These are phyloP conservation scores for Dictyophora rubrovolvata DNA, from an alignment of 768 basidiomycete species.

Conservation along the genomic window DNA sequence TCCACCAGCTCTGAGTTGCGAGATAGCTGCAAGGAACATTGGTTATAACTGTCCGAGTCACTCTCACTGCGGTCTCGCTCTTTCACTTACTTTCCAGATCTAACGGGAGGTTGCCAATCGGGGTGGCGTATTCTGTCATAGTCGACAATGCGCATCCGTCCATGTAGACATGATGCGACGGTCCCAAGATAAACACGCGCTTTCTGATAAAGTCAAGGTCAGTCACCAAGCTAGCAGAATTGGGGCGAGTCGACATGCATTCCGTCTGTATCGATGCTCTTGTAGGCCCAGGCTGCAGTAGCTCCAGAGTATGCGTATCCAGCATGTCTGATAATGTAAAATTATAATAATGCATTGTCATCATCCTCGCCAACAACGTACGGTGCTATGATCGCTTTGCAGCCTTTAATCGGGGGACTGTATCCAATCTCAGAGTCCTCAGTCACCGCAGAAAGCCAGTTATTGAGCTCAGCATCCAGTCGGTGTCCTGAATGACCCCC, in stretches of 20 bases:
- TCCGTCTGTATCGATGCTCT: slow-evolving; percentile 65
- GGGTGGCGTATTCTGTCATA: slow-evolving; percentile 75
- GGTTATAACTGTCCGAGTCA: no score
- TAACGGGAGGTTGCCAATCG: slow-evolving; percentile 71
- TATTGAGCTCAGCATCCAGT: slow-evolving; percentile 50
- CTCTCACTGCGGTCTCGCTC: no score
- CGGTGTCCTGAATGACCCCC: slow-evolving; percentile 31
- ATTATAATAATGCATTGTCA: not conserved
- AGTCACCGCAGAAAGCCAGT: slow-evolving; percentile 54
- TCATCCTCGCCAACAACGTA: slow-evolving; percentile 30
- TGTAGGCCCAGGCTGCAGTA: slow-evolving; percentile 95
- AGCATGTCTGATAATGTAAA: slow-evolving; percentile 58
- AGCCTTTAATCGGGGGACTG: slow-evolving; percentile 55
- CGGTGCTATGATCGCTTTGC: slow-evolving; percentile 93
- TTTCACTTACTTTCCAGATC: slow-evolving; percentile 70
- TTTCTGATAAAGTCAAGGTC: slow-evolving; percentile 39
- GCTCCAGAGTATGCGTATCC: slow-evolving; percentile 93
- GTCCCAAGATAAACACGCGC: slow-evolving; percentile 89
- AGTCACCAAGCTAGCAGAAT: not conserved
- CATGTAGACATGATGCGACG: slow-evolving; percentile 88
- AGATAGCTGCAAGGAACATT: slow-evolving; percentile 40
- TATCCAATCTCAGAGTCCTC: slow-evolving; percentile 19
- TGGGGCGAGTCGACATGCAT: slow-evolving; percentile 48
- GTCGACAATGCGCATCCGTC: slow-evolving; percentile 76
- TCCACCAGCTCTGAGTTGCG: slow-evolving; percentile 52